A percentile compares a stretch with the other conserved stretches of the same genome.
Evolutionary conservation across 1,284 basidiomycete species (phyloP).

Genomic region (Earliella scabrosa): DNA sequence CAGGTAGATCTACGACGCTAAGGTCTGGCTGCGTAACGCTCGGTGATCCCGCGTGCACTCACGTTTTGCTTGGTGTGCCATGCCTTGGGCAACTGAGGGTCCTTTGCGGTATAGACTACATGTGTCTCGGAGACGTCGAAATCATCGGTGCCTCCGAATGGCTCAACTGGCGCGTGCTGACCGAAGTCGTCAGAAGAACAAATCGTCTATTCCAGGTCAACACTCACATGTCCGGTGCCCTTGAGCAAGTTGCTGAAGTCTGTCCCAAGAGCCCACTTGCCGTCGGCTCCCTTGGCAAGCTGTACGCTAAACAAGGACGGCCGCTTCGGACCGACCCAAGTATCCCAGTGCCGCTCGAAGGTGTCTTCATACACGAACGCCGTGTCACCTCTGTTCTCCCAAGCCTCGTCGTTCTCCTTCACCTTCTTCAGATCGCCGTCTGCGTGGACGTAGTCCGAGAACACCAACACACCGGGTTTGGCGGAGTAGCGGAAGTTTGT

Average conservation of each 20-base stretch:
- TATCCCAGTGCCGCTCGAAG: constrained; percentile 89
- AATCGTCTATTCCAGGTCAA: neutral
- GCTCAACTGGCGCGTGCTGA: constrained; percentile 79
- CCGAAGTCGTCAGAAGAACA: neutral
- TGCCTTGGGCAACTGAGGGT: constrained; percentile 72
- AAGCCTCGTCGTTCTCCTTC: constrained; percentile 69
- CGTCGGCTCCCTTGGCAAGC: constrained; percentile 50
- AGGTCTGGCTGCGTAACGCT: neutral
- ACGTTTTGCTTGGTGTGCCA: constrained; percentile 85
- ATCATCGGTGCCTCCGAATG: constrained; percentile 79
- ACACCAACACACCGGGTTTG: constrained; percentile 60
- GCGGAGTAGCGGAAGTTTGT: constrained; percentile 71
- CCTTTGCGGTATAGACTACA: constrained; percentile 86
- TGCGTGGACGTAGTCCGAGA: constrained; percentile 78
- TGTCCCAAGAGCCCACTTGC: constrained; percentile 55
- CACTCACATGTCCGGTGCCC: constrained; percentile 66
- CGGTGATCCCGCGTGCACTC: neutral
- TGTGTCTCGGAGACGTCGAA: constrained; percentile 72
- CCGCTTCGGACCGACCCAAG: constrained; percentile 78
- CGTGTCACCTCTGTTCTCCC: constrained; percentile 71
- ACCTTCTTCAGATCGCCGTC: constrained; percentile 74
- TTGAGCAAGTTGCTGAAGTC: constrained; percentile 65
- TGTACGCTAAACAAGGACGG: constrained; percentile 70
- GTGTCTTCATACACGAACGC: constrained; percentile 81
- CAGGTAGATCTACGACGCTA: constrained; percentile 60